phyloP scores from a whole-genome alignment of 371 early-diverging fungal genomes.

The Lichtheimia ornata region DNA sequence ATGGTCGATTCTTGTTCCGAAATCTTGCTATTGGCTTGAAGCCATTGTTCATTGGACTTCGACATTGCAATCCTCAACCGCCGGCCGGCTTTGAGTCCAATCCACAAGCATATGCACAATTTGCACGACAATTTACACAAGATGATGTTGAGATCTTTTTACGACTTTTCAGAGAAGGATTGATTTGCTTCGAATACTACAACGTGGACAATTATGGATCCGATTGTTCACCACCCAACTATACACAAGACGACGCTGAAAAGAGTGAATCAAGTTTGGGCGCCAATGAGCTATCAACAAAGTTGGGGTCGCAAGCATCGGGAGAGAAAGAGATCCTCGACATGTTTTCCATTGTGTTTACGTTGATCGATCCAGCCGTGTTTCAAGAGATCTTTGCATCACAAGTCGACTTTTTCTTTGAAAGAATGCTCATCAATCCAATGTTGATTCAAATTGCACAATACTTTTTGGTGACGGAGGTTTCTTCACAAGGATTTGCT shows the following conservation, averaged over 20 bases:
- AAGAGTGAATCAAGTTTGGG: conserved; percentile 37
- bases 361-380: conserved; percentile 83
- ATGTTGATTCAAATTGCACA: conserved; percentile 87
- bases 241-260: conserved; percentile 9
- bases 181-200: conserved; percentile 87
- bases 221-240: conserved; percentile 46
- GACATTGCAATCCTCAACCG: conserved; percentile 71
- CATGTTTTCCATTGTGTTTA: conserved; percentile 88
- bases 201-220: conserved; percentile 71
- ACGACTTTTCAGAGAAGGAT: conserved; percentile 81
- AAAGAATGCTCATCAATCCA: conserved; percentile 78
- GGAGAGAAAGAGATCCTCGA: conserved; percentile 93
- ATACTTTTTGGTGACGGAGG: conserved; percentile 83
- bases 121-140: conserved; percentile 69
- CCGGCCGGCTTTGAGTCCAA: conserved; percentile 40
- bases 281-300: conserved; percentile 28
- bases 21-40: conserved; percentile 87
- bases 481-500: conserved; percentile 77
- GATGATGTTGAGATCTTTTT: conserved; percentile 72
- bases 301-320: conserved; percentile 58
- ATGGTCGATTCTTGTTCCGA: conserved; percentile 80
- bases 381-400: conserved; percentile 95
- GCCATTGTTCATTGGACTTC: conserved; percentile 75
- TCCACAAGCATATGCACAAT: conserved; percentile 35
- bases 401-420: conserved; percentile 86